phyloP scores from a whole-genome alignment of 176 grass and related monocot species.

The Luzula sylvatica region DNA sequence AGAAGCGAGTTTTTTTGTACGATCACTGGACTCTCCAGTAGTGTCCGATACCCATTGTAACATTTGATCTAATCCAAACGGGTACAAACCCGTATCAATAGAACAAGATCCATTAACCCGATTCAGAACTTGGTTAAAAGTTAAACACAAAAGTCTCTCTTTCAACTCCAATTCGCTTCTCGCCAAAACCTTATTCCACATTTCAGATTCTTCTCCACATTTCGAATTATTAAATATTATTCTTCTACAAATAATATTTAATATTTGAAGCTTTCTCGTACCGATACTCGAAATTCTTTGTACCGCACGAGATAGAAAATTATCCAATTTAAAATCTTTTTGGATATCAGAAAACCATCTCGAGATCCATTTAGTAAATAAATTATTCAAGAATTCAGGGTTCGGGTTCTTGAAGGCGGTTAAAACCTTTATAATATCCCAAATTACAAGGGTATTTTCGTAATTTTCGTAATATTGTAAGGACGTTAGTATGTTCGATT shows the following conservation, averaged over 20 bases:
- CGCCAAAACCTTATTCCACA: conserved; percentile 52
- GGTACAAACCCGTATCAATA: conserved; percentile 29
- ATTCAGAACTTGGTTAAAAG: conserved; percentile 42
- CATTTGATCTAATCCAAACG: conserved; percentile 61
- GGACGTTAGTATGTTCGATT: conserved; percentile 50
- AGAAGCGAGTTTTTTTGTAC: conserved; percentile 34
- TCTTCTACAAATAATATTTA: conserved; percentile 69
- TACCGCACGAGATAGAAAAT: conserved; percentile 20
- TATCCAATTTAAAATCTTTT: conserved; percentile 23
- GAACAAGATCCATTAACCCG: conserved; percentile 3
- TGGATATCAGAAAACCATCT: conserved; percentile 31
- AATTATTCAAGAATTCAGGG: conserved; percentile 37
- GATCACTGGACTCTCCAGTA: conserved; percentile 21
- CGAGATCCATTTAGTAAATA: conserved; percentile 48
- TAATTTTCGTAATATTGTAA: conserved; percentile 52
- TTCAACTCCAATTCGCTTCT: conserved; percentile 54
- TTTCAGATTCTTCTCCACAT: conserved; percentile 16
- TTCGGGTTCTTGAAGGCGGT: conserved; percentile 35
- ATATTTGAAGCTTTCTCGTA: conserved; percentile 53
- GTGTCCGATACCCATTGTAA: conserved; percentile 41
- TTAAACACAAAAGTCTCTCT: conserved; percentile 53
- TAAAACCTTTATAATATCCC: conserved; percentile 52
- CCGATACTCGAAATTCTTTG: conserved; percentile 32
- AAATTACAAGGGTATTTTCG: conserved; percentile 38
- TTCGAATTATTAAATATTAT: conserved; percentile 30